Conservation (phyloP, 257 asterid species). For the Fraxinus americana region DNA sequence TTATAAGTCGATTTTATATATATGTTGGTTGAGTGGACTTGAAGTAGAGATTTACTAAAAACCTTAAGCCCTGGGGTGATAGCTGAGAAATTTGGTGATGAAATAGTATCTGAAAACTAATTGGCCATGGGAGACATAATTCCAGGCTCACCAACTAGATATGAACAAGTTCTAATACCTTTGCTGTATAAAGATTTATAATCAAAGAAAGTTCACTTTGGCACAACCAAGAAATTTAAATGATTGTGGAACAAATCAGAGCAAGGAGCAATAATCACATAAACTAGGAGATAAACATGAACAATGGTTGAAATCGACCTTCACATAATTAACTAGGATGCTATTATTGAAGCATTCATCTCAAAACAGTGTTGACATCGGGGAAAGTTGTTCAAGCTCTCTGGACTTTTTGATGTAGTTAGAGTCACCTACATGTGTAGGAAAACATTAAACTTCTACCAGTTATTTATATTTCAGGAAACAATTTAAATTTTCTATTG, state of each 20-base stretch:
- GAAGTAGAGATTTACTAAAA: not conserved
- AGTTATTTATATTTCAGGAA: not conserved
- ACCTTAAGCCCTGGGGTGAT: not conserved
- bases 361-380: not conserved
- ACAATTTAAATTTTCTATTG: not conserved
- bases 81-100: not conserved
- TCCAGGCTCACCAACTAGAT: not conserved
- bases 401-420: not conserved
- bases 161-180: not conserved
- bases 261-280: not conserved
- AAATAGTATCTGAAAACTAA: not conserved
- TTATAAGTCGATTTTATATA: not conserved
- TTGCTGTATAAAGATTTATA: not conserved
- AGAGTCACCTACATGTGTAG: not conserved
- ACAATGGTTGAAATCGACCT: not conserved
- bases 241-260: not conserved
- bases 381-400: constrained; percentile 1
- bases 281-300: not conserved
- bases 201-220: not conserved
- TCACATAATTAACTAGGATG: not conserved
- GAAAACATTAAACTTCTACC: not conserved
- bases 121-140: not conserved
- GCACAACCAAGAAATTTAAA: not conserved
- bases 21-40: not conserved
- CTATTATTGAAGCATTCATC: not conserved